Base-by-base conservation (phyloP, 2,329 filamentous ascomycete species). In the Sporothrix protearum region DNA sequence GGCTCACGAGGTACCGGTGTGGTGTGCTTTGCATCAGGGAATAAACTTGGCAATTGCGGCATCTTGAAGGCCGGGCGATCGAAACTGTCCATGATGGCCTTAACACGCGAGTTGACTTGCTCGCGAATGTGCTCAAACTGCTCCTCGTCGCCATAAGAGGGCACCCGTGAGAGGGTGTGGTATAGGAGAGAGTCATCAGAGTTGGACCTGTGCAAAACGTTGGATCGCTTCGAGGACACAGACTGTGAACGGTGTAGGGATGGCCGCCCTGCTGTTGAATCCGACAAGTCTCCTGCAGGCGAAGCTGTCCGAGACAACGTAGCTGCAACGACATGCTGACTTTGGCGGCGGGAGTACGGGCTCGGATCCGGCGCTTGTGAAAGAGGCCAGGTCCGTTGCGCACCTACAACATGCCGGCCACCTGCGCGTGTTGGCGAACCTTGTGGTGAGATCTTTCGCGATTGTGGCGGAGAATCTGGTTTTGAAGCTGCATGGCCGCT, bases 51-150 rank as follows among this genome's bases (percentile, higher is more conserved):
- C 49, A 92, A 80, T 73, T 86, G 85, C 1, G 88, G 88, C 77
- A 93, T 85, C 77, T 89, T 92, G 80, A 94, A 91, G 70, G 89
- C 92, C 1, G 94, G 92, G 53, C 86, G 82, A 76, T 97, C 94
- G 73, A 92, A 88, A 77, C 91, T 96, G 78, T 97, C 94, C 77
- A 90, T 92, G 78, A 98, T 92, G 4, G 95, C 95, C 81, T 97
- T 97, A 77, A 96, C 85, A 55, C 95, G 87, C 76, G 92, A 93
- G 77, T 97, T 98, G 75, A 95, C 91, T 83, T 96, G 92, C 73
- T 93, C 91, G 57, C 90, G 88, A 14, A 97, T 89, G 79, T 96
- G 85, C 67, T 91, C 88, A 79, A 96, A 98, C 59, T 90, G 87
- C 51, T 88, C 88, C 76, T 95, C 92, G 77, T 97, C 93, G 1